Conservation (phyloP, 257 asterid genomes). For the Nicotiana knightiana region DNA sequence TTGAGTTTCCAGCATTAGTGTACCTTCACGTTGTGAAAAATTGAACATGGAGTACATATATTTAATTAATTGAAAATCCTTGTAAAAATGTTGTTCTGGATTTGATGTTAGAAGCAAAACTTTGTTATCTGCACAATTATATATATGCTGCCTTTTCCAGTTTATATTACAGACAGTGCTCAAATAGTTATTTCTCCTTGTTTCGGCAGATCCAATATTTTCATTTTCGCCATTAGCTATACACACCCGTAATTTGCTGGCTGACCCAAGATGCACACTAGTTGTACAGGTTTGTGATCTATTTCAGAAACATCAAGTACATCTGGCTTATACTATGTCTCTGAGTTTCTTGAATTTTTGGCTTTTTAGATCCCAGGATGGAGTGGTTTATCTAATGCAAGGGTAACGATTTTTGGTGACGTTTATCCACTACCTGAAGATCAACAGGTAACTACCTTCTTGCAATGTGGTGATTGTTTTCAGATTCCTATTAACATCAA, state of each 20-base stretch:
- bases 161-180: not conserved
- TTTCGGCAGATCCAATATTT: slow-evolving; percentile 76
- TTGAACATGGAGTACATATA: not conserved
- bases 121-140: not conserved
- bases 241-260: slow-evolving; percentile 94
- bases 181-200: not conserved
- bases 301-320: not conserved
- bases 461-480: not conserved
- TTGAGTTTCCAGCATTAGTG: not conserved
- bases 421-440: slow-evolving; percentile 87
- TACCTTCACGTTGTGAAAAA: not conserved
- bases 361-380: slow-evolving; percentile 83
- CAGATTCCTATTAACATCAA: not conserved
- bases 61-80: not conserved
- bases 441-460: slow-evolving; percentile 59
- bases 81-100: not conserved
- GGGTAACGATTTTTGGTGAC: slow-evolving; percentile 94
- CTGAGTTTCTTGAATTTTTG: slow-evolving; percentile 17
- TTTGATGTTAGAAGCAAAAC: not conserved
- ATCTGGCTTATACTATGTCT: slow-evolving; percentile 11
- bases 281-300: slow-evolving; percentile 78
- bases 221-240: slow-evolving; percentile 97
- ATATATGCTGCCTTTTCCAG: not conserved
- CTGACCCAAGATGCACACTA: slow-evolving; percentile 84
- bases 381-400: slow-evolving; percentile 98